Evolutionary conservation across 169 alveolate species (phyloP).

Genomic region (Cryptosporidium andersoni): DNA sequence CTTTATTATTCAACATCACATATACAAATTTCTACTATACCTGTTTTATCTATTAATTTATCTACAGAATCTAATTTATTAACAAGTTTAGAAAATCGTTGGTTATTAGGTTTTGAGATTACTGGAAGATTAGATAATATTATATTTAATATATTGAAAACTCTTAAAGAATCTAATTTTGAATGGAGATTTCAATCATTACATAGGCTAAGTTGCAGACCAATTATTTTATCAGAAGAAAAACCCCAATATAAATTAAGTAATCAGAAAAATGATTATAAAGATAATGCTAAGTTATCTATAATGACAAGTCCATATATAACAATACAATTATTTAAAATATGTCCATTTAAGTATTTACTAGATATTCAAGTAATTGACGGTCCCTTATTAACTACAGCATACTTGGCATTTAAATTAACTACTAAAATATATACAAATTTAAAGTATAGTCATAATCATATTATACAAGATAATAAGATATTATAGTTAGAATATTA

Average conservation of each 20-base stretch:
- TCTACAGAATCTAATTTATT: background rate
- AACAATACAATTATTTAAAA: conserved; percentile 43
- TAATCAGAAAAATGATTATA: background rate
- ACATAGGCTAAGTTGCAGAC: conserved; percentile 57
- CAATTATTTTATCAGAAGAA: background rate
- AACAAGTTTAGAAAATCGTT: conserved; percentile 9
- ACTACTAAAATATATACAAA: conserved; percentile 26
- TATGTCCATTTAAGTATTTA: conserved; percentile 49
- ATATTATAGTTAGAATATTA: background rate
- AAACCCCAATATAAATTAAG: background rate
- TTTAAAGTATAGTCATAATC: background rate
- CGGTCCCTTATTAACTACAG: conserved; percentile 52
- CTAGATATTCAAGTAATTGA: conserved; percentile 49
- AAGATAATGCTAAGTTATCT: background rate
- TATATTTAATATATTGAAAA: conserved; percentile 25
- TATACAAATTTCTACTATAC: background rate
- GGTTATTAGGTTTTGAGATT: conserved; percentile 63
- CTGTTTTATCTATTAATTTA: background rate
- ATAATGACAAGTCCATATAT: background rate
- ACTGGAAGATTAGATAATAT: conserved; percentile 31
- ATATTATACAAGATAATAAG: conserved; percentile 2
- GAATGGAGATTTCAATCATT: conserved; percentile 54
- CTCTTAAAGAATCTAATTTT: conserved; percentile 26
- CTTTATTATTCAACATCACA: background rate
- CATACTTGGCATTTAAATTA: conserved; percentile 34